Conservation (phyloP, 371 early-diverging fungal species). For the Coemansia sp. region DNA sequence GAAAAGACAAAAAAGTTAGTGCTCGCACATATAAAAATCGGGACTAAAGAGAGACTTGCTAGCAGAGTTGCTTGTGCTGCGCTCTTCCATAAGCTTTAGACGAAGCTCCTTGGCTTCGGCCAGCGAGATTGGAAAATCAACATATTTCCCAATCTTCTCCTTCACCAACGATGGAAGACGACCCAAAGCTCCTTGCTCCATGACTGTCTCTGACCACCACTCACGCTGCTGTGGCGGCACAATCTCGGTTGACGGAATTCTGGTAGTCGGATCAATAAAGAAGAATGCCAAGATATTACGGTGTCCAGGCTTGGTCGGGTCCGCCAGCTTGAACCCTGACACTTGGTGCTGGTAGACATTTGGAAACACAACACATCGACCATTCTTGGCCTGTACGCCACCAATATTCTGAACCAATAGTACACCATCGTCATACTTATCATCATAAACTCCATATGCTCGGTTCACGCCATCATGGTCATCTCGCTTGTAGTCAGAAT, state of each 20-base stretch:
- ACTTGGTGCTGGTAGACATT: constrained; percentile 64
- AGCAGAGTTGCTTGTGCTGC: constrained; percentile 3
- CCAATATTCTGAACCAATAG: constrained; percentile 48
- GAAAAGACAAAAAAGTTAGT: constrained; percentile 4
- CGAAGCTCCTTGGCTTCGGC: constrained; percentile 18
- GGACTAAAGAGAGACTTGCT: background rate
- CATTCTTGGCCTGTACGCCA: constrained; percentile 40
- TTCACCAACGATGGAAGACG: constrained; percentile 14
- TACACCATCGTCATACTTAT: background rate
- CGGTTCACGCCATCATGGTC: constrained; percentile 8
- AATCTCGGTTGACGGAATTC: constrained; percentile 21
- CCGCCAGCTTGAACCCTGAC: constrained; percentile 45
- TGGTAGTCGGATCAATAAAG: too few species aligned
- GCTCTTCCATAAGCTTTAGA: constrained; percentile 25
- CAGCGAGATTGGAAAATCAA: constrained; percentile 23
- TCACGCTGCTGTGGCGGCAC: constrained; percentile 32
- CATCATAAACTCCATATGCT: constrained; percentile 28
- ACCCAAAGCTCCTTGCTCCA: background rate
- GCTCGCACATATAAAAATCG: constrained; percentile 20
- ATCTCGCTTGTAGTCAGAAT: too few species aligned
- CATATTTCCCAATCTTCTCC: constrained; percentile 3
- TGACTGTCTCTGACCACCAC: constrained; percentile 17
- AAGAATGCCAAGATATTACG: constrained; percentile 58
- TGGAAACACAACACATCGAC: constrained; percentile 61
- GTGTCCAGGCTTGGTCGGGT: constrained; percentile 56